A percentile compares a stretch with the other conserved stretches of the same genome.
These are phyloP conservation scores for Mucor saturninus DNA, from an alignment of 371 early-diverging fungal genomes.

Conservation along the genomic window DNA sequence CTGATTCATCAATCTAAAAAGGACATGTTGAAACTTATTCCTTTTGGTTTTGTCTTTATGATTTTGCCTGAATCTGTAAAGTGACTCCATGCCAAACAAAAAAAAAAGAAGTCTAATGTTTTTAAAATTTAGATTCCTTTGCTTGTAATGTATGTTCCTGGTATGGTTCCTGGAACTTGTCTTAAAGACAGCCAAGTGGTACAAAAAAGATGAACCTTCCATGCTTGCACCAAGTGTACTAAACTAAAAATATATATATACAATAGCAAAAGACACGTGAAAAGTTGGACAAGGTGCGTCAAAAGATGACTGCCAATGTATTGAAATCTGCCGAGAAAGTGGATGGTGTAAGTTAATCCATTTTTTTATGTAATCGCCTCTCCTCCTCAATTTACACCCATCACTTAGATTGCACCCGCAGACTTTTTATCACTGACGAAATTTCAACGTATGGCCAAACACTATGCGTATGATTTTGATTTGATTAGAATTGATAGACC, in stretches of 20 bases:
- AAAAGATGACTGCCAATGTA: conserved; percentile 56
- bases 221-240: background rate
- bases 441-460: conserved; percentile 51
- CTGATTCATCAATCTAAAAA: conserved; percentile 53
- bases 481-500: conserved; percentile 52
- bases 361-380: background rate
- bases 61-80: conserved; percentile 65
- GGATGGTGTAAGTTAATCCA: conserved; percentile 34
- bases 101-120: background rate
- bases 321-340: conserved; percentile 39
- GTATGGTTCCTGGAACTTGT: conserved; percentile 68
- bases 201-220: conserved; percentile 13
- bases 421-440: conserved; percentile 53
- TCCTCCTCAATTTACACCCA: no score
- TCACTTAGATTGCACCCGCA: conserved; percentile 50
- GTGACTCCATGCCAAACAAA: conserved; percentile 1
- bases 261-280: conserved; percentile 58
- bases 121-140: conserved; percentile 54
- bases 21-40: conserved; percentile 63
- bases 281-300: conserved; percentile 60
- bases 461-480: conserved; percentile 59
- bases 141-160: conserved; percentile 62
- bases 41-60: conserved; percentile 60
- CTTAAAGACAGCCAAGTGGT: conserved; percentile 63
- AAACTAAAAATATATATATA: background rate